A percentile compares a stretch with the other conserved stretches of the same genome.
These are phyloP conservation scores for Sclerospora graminicola DNA, from an alignment of 352 stramenopile genomes.

Conservation along the genomic window DNA sequence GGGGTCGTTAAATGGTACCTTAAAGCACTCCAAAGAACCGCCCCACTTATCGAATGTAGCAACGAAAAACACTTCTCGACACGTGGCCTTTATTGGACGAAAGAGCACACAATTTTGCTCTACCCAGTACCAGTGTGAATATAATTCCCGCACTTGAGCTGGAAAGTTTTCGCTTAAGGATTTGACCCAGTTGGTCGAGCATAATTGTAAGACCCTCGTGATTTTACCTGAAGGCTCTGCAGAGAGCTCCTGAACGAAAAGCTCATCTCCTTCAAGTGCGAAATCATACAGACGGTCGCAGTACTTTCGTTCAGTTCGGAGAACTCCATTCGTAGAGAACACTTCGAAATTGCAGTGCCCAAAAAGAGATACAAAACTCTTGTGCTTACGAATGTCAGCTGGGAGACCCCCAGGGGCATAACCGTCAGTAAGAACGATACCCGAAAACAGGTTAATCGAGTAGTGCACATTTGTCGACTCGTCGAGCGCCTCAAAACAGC, in stretches of 20 bases:
- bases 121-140: no score
- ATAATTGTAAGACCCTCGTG: slow-evolving; percentile 24
- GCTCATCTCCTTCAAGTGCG: slow-evolving; percentile 9
- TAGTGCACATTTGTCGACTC: no score
- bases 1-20: no score
- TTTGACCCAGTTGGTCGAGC: slow-evolving; percentile 18
- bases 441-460: no score
- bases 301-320: no score
- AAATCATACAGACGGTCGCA: slow-evolving; percentile 39
- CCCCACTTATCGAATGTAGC: slow-evolving; percentile 9
- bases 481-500: no score
- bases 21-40: slow-evolving; percentile 11
- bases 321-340: slow-evolving; percentile 7
- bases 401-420: slow-evolving; percentile 28
- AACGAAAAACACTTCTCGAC: slow-evolving; percentile 15
- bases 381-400: slow-evolving; percentile 16
- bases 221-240: neutral
- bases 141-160: slow-evolving; percentile 17
- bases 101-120: no score
- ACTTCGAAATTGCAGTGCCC: slow-evolving; percentile 43
- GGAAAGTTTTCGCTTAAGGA: no score
- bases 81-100: no score
- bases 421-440: no score
- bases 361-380: slow-evolving; percentile 34
- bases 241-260: slow-evolving; percentile 26